phyloP scores from a whole-genome alignment of 192 early-diverging fungal genomes.

The Powellomyces hirtus region DNA sequence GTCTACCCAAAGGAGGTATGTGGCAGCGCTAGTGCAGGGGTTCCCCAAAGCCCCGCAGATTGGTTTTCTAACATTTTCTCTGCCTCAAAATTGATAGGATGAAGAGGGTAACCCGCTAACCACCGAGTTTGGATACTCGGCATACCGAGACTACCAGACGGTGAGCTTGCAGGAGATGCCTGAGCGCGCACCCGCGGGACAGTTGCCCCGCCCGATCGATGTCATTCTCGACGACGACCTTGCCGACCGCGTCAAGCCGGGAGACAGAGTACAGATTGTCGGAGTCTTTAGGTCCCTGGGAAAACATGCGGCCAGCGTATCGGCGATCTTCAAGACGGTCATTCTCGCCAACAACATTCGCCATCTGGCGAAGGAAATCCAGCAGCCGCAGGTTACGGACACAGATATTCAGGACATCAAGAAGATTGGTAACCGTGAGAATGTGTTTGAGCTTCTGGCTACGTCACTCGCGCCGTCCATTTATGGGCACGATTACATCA shows the following conservation, averaged over 20 bases:
- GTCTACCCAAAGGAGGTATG: slow-evolving; percentile 83
- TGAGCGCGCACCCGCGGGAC: slow-evolving; percentile 91
- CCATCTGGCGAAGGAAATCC: slow-evolving; percentile 69
- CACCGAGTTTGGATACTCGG: slow-evolving; percentile 88
- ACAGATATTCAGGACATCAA: slow-evolving; percentile 85
- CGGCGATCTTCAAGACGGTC: slow-evolving; percentile 87
- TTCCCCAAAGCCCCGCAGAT: not conserved
- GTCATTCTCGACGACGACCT: slow-evolving; percentile 94
- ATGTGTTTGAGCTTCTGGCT: slow-evolving; percentile 79
- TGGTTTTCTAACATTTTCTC: not conserved
- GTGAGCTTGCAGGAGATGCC: slow-evolving; percentile 99
- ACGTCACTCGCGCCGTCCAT: slow-evolving; percentile 83
- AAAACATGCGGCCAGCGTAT: slow-evolving; percentile 70
- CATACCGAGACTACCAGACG: slow-evolving; percentile 90
- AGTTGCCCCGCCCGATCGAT: slow-evolving; percentile 90
- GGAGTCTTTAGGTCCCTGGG: slow-evolving; percentile 90
- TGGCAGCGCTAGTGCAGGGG: no score
- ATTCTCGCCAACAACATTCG: slow-evolving; percentile 85
- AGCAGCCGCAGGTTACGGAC: slow-evolving; percentile 71
- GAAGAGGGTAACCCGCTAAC: slow-evolving; percentile 87
- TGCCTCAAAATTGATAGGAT: slow-evolving; percentile 57
- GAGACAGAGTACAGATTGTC: slow-evolving; percentile 91
- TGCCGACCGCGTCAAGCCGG: slow-evolving; percentile 93
- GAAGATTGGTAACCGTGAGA: slow-evolving; percentile 64
- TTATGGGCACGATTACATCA: slow-evolving; percentile 64